phyloP scores from a whole-genome alignment of 2,329 filamentous ascomycete genomes.

The Cytospora schulzeri region DNA sequence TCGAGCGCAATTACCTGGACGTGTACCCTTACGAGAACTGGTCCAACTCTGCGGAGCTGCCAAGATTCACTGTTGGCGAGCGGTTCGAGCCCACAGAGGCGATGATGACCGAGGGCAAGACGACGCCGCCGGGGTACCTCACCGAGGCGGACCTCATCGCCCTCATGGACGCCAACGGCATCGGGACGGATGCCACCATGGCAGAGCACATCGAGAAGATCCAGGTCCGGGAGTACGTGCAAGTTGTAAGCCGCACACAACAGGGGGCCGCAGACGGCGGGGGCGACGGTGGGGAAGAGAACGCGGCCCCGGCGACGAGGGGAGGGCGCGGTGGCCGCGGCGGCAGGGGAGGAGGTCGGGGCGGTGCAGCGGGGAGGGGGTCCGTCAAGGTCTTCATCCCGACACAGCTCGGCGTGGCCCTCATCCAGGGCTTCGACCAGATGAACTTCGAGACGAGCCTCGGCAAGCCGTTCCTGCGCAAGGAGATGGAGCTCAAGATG shows the following conservation, averaged over 20 bases:
- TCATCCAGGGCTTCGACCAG: constrained; percentile 92
- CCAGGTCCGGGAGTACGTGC: constrained; percentile 84
- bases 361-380: constrained; percentile 46
- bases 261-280: constrained; percentile 40
- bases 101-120: constrained; percentile 88
- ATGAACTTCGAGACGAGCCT: constrained; percentile 92
- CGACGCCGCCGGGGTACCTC: constrained; percentile 78
- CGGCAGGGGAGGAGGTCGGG: constrained; percentile 43
- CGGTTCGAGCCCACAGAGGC: constrained; percentile 86
- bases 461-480: constrained; percentile 92
- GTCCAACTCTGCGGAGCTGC: constrained; percentile 83
- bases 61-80: constrained; percentile 78
- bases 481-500: constrained; percentile 98
- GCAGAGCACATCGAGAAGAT: constrained; percentile 98
- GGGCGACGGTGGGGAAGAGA: constrained; percentile 44
- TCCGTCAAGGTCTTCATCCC: constrained; percentile 86
- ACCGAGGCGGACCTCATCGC: constrained; percentile 95
- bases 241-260: constrained; percentile 54
- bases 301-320: constrained; percentile 41
- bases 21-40: constrained; percentile 97
- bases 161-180: constrained; percentile 97
- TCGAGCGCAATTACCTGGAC: constrained; percentile 90
- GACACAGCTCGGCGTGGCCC: constrained; percentile 84
- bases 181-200: constrained; percentile 98
- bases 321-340: constrained; percentile 49